These are phyloP conservation scores for Luffa acutangula DNA, from an alignment of 306 rosid species.

Conservation along the genomic window DNA sequence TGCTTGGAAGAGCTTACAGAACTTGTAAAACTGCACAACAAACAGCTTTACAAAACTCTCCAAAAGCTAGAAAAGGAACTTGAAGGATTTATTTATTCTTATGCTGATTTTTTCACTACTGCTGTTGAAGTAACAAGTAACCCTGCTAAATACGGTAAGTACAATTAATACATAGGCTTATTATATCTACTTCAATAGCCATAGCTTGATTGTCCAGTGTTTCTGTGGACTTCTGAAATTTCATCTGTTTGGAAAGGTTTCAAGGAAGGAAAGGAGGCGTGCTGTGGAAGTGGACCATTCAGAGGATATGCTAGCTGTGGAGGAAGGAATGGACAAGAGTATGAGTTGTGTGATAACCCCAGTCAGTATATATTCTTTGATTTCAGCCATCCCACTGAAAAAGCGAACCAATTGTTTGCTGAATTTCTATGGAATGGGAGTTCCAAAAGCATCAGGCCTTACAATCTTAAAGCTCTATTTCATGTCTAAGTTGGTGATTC, in stretches of 20 bases:
- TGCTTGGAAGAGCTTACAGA: slow-evolving; percentile 20
- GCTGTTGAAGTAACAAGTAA: slow-evolving; percentile 4
- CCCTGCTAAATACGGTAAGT: slow-evolving; percentile 48
- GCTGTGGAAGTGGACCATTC: slow-evolving; percentile 34
- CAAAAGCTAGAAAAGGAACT: slow-evolving; percentile 18
- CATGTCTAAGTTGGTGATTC: not conserved
- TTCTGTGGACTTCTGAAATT: not conserved
- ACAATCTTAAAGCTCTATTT: slow-evolving; percentile 21
- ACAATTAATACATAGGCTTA: not conserved
- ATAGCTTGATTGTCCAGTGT: not conserved
- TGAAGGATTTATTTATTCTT: slow-evolving; percentile 42
- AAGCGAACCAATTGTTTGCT: slow-evolving; percentile 17
- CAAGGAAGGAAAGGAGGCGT: slow-evolving; percentile 19
- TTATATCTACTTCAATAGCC: not conserved
- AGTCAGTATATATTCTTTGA: slow-evolving; percentile 24
- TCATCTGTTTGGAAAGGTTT: slow-evolving; percentile 13
- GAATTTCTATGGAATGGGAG: slow-evolving; percentile 24
- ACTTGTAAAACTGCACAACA: slow-evolving; percentile 21
- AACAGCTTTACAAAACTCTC: slow-evolving; percentile 21
- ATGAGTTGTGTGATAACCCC: not conserved
- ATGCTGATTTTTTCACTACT: slow-evolving; percentile 1
- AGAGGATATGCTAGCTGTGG: slow-evolving; percentile 22
- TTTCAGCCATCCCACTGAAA: slow-evolving; percentile 23
- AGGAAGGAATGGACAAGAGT: slow-evolving; percentile 7
- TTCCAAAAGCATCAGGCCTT: slow-evolving; percentile 9